A percentile compares a stretch with the other conserved stretches of the same genome.
phyloP scores from a whole-genome alignment of 148 eudicot species.

The Fagopyrum homotropicum region DNA sequence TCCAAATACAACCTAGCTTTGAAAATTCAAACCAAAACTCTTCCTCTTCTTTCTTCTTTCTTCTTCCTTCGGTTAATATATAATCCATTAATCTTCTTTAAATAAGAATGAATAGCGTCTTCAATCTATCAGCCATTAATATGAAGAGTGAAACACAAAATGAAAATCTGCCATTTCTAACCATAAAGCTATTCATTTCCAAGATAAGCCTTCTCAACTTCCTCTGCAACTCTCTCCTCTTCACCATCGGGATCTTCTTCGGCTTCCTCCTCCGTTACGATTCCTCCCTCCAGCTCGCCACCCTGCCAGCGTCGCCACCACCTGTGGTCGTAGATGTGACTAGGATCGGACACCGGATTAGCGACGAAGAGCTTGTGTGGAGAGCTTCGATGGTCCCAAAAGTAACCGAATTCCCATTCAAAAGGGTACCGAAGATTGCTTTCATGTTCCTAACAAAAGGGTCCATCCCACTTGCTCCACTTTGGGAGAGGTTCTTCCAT shows the following conservation, averaged over 20 bases:
- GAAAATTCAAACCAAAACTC: background rate
- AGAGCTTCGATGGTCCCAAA: conserved; percentile 49
- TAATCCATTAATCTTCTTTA: background rate
- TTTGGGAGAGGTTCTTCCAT: conserved; percentile 78
- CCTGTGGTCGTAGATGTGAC: background rate
- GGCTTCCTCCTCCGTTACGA: conserved; percentile 11
- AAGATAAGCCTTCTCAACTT: conserved; percentile 18
- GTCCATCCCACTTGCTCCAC: conserved; percentile 47
- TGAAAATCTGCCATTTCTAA: background rate
- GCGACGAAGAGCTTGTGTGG: conserved; percentile 55
- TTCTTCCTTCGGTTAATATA: background rate
- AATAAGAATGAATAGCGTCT: background rate
- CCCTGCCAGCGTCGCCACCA: background rate
- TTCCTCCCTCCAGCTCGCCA: background rate
- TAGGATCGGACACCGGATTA: conserved; percentile 8
- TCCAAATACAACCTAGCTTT: background rate
- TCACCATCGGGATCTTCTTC: conserved; percentile 19
- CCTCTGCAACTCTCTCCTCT: conserved; percentile 15
- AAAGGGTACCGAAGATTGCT: conserved; percentile 54
- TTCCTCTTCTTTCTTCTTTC: background rate
- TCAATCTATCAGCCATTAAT: background rate
- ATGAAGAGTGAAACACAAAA: conserved; percentile 12
- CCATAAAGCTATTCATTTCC: conserved; percentile 14
- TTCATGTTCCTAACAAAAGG: conserved; percentile 75
- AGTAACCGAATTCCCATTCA: conserved; percentile 17